These are phyloP conservation scores for Trichophyton benhamiae DNA, from an alignment of 2,329 filamentous ascomycete genomes.

Conservation along the genomic window DNA sequence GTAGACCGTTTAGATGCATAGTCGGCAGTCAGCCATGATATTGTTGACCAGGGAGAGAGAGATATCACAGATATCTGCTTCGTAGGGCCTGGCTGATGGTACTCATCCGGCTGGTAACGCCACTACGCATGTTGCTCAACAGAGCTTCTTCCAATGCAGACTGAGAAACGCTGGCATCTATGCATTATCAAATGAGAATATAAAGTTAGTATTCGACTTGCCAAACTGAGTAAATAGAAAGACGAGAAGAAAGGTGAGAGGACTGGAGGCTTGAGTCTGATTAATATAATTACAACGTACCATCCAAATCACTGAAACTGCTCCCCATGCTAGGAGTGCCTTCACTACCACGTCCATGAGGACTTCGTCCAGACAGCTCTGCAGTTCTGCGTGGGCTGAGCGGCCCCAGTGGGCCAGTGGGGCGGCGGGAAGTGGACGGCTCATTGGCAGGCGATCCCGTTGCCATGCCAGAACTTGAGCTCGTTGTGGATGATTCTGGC, in stretches of 20 bases:
- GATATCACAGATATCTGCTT: conserved; percentile 37
- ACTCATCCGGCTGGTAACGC: conserved; percentile 39
- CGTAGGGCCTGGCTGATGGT: conserved; percentile 26
- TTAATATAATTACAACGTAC: conserved; percentile 23
- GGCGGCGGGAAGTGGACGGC: conserved; percentile 2
- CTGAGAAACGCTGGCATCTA: conserved; percentile 52
- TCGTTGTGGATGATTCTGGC: conserved; percentile 23
- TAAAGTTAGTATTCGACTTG: background rate
- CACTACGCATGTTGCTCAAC: conserved; percentile 48
- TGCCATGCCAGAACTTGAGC: conserved; percentile 28
- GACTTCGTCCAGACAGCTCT: conserved; percentile 38
- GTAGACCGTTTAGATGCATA: no score
- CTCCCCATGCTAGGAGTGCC: conserved; percentile 52
- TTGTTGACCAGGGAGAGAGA: no score
- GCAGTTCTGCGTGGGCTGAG: conserved; percentile 35
- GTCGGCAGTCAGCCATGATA: no score
- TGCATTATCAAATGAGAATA: background rate
- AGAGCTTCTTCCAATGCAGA: conserved; percentile 53
- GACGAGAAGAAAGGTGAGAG: background rate
- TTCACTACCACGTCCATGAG: conserved; percentile 39
- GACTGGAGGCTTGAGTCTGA: no score
- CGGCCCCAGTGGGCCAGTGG: conserved; percentile 15
- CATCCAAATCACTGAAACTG: conserved; percentile 54
- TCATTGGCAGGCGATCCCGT: conserved; percentile 13
- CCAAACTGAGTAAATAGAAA: background rate